These are phyloP conservation scores for Dovyalis caffra DNA, from an alignment of 345 rosid species.

Conservation along the genomic window DNA sequence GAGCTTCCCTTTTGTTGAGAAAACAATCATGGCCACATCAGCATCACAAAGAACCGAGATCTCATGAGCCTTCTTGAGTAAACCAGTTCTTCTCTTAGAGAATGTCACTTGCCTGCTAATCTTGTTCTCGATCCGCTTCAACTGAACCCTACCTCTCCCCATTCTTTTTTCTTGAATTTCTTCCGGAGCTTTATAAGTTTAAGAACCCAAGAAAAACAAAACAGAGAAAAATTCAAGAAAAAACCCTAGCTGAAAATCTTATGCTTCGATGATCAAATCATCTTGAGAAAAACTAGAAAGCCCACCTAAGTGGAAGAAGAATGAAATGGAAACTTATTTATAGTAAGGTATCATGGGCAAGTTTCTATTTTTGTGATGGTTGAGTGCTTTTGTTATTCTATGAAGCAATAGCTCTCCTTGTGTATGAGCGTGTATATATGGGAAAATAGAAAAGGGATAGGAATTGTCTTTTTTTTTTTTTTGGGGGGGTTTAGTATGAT, in stretches of 20 bases:
- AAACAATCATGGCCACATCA: constrained; percentile 71
- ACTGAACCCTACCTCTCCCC: constrained; percentile 93
- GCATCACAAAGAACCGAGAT: constrained; percentile 87
- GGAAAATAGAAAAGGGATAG: neutral
- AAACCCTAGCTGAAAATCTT: constrained; percentile 22
- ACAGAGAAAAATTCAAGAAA: neutral
- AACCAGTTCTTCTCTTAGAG: constrained; percentile 75
- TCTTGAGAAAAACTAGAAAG: neutral
- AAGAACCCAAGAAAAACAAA: no score
- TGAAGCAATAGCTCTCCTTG: constrained; percentile 7
- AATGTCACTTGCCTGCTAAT: constrained; percentile 86
- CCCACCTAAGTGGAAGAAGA: neutral
- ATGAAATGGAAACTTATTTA: neutral
- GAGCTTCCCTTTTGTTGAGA: constrained; percentile 84
- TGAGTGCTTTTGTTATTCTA: constrained; percentile 8
- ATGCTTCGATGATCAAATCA: no score
- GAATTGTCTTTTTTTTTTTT: no score
- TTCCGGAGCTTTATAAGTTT: neutral
- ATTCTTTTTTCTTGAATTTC: constrained; percentile 20
- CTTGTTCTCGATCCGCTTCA: constrained; percentile 93
- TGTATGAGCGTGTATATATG: neutral
- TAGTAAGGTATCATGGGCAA: constrained; percentile 11
- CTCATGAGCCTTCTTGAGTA: constrained; percentile 86
- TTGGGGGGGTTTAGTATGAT: neutral
- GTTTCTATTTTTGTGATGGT: constrained; percentile 37